Percentiles rank a stretch among this genome's conserved stretches.
Conservation (phyloP, 495 filamentous ascomycete genomes). For the Penicillium mononematosum region DNA sequence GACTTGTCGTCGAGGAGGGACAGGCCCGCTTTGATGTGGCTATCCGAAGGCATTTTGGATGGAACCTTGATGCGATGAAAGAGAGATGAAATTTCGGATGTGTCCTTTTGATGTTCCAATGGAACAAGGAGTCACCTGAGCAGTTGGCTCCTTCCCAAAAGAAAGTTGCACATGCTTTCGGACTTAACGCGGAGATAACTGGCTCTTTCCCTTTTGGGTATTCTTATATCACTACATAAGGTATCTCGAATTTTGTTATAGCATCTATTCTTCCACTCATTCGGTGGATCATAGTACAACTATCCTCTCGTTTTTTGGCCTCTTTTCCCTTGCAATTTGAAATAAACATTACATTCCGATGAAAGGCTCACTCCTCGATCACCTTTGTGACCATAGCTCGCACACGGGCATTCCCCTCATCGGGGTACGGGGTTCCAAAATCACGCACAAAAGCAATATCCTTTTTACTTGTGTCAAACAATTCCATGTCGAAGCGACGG, state of each 20-base stretch:
- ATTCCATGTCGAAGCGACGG: conserved; percentile 39
- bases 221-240: too few species aligned
- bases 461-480: conserved; percentile 32
- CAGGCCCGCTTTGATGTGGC: conserved; percentile 29
- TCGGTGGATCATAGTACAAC: neutral
- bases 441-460: conserved; percentile 34
- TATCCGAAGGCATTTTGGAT: conserved; percentile 32
- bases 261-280: neutral
- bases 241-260: too few species aligned
- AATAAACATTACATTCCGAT: neutral
- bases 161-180: conserved; percentile 11
- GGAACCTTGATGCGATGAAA: neutral
- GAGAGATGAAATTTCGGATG: neutral
- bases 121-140: neutral
- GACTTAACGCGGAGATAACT: conserved; percentile 7
- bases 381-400: conserved; percentile 20
- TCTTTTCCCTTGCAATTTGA: neutral
- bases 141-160: neutral
- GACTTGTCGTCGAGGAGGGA: conserved; percentile 36
- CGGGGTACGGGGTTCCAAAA: conserved; percentile 22
- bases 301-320: neutral
- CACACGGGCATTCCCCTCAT: conserved; percentile 22
- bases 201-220: neutral
- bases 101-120: neutral
- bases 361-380: conserved; percentile 14